These are phyloP conservation scores for Fusarium buharicum DNA, from an alignment of 2,329 filamentous ascomycete species.

Conservation along the genomic window DNA sequence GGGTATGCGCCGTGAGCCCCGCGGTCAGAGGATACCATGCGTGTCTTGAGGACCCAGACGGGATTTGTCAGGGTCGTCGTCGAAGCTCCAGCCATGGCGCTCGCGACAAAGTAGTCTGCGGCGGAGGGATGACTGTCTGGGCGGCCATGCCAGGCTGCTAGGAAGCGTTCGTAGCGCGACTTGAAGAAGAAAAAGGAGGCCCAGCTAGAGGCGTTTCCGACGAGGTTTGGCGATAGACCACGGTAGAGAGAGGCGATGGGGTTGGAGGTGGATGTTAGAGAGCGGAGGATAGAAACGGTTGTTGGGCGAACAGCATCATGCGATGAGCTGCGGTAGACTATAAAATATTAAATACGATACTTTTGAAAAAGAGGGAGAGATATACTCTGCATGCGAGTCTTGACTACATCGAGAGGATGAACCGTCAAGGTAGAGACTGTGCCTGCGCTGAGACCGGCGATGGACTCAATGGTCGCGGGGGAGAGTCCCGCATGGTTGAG, in stretches of 20 bases:
- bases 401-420: constrained; percentile 94
- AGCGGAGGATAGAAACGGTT: constrained; percentile 64
- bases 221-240: constrained; percentile 86
- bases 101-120: constrained; percentile 83
- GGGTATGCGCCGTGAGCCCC: constrained; percentile 81
- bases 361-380: background rate
- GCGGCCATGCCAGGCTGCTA: constrained; percentile 47
- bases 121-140: constrained; percentile 51
- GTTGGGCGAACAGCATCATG: constrained; percentile 55
- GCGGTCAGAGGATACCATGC: constrained; percentile 89
- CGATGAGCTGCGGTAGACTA: constrained; percentile 63
- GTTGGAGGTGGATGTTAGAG: constrained; percentile 61
- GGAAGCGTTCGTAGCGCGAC: constrained; percentile 61
- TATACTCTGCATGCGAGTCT: constrained; percentile 90
- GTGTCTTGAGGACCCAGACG: constrained; percentile 97
- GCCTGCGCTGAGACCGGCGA: constrained; percentile 91
- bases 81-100: constrained; percentile 73
- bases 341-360: constrained; percentile 7
- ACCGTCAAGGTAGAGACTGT: constrained; percentile 85
- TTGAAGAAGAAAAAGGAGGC: constrained; percentile 90
- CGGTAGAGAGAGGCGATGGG: constrained; percentile 81
- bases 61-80: constrained; percentile 91
- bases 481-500: constrained; percentile 69
- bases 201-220: constrained; percentile 93
- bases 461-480: constrained; percentile 83